Base-by-base conservation (phyloP, 176 grass and related monocot genomes). In the Saccharum spontaneum region DNA sequence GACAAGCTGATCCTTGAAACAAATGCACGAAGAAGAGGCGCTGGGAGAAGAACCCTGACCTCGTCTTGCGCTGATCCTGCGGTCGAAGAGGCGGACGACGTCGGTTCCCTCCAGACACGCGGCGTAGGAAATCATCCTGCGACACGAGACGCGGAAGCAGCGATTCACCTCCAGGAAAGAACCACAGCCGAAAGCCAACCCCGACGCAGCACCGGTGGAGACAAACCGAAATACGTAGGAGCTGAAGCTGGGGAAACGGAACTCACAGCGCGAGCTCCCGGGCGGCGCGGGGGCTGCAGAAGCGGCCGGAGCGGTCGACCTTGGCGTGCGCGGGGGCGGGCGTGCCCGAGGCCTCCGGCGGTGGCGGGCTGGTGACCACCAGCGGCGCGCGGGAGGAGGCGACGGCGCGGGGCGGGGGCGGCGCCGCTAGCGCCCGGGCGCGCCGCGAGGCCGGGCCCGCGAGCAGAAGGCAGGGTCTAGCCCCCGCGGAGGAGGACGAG, bases 231-330 rank as follows among this genome's bases (percentile, higher is more conserved):
- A 45, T 17, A 6, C 9, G 30, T 8, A 4, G 43, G 2, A 10
- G 43, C 43, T 8, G 28, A 14, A 14, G 18, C 7, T 31, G 45
- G 64, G 5, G 8, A 4, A 16, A 1, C 1, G 28, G 63, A 68
- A 92, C 93, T 95, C 81, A 98, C 96, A 98, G 81, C 20, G 96
- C 96, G 77, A 98, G 93, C 89, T 98, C 96, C 18, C 96, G 91
- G 10, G 96, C 89, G 24, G 96, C 91, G 84, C 96, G 90, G 6
- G 93, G 96, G 86, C 89, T 95, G 69, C 83, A 92, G 88, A 98
- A 98, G 0, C 93, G 90, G 24, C 96, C 96, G 69, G 80, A 94
- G 36, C 87, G 94, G 12, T 95, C 96, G 73, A 98, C 39, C 80
- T 90, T 94, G 48, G 75, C 34, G 33, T 76, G 74, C 28, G 43